Evolutionary conservation across 768 basidiomycete species (phyloP), one percentile per base, ranked within the genome.

Genomic region (Astraeus odoratus): DNA sequence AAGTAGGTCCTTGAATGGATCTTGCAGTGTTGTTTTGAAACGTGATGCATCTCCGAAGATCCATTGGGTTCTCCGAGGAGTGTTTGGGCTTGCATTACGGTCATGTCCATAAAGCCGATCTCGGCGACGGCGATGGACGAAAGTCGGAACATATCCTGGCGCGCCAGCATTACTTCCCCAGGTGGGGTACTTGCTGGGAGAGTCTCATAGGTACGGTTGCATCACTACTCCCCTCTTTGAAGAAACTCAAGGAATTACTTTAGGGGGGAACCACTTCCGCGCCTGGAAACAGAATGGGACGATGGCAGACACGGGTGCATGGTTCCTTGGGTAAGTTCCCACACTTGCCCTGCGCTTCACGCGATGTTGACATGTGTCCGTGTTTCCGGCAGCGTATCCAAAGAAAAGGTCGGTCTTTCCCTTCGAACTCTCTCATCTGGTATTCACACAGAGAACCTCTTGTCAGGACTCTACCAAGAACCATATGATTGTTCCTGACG

Each of bases 281-380:
- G 87, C 87, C 7, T 93, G 89, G 89, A 81, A 79, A 57, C 89
- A 93, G 71, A 88, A 90, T 52, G 89, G 87, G 3, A 80, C 83
- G 0, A 56, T 68, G 15, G 86, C 76, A 0, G 68, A 81, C 54
- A 83, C 77, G 39, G 78, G 83, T 1, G 89, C 89, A 7, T 92
- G 89, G 89, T 92, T 92, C 56, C 68, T 93, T 8, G 88, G 78
- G 86, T 84, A 57, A 33, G 78, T 69, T 30, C 7, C 51, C 34
- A 12, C 3, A 34, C 22, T 16, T 43, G 5, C 18, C 19, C 9
- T 43, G 33, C 39, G 27, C 29, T 16, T 10, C 36, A 34, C 5
- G 23, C 16, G 22, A 24, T 24, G 1, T 24, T 20, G 16, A 37
- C 12, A 5, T 19, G 16, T 25, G 44, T 31, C 50, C 16, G 51